phyloP scores from a whole-genome alignment of 2,329 filamentous ascomycete genomes.

The Podosphaera xanthii region DNA sequence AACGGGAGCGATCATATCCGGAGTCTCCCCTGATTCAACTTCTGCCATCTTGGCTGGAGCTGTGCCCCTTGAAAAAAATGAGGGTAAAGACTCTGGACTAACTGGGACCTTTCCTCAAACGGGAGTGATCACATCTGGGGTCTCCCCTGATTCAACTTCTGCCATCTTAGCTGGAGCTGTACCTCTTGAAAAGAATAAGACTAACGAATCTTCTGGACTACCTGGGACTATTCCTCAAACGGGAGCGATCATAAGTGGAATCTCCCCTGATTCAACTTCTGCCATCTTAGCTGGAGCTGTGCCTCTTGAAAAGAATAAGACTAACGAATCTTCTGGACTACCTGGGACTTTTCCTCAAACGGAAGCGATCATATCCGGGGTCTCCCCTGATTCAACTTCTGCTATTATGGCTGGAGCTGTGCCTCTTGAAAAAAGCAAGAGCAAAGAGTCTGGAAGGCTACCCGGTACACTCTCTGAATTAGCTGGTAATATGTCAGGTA shows the following conservation, averaged over 20 bases:
- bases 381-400: slow-evolving; percentile 47
- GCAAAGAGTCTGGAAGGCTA: slow-evolving; percentile 1
- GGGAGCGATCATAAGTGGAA: slow-evolving; percentile 36
- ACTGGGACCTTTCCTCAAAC: slow-evolving; percentile 27
- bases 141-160: slow-evolving; percentile 47
- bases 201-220: slow-evolving; percentile 1
- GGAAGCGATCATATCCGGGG: slow-evolving; percentile 36
- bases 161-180: slow-evolving; percentile 44
- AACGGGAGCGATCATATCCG: slow-evolving; percentile 40
- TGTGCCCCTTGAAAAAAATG: slow-evolving; percentile 34
- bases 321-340: slow-evolving; percentile 1
- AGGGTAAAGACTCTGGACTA: slow-evolving; percentile 2
- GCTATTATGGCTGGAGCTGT: slow-evolving; percentile 44
- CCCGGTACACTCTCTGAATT: slow-evolving; percentile 24
- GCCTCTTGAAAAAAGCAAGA: slow-evolving; percentile 29
- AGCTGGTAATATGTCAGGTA: slow-evolving; percentile 37
- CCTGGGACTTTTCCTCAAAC: slow-evolving; percentile 24
- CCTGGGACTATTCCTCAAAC: slow-evolving; percentile 24
- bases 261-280: slow-evolving; percentile 47
- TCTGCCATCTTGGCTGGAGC: slow-evolving; percentile 47
- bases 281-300: slow-evolving; percentile 44
- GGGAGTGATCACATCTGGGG: slow-evolving; percentile 32
- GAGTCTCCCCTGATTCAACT: slow-evolving; percentile 45
- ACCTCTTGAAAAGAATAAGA: slow-evolving; percentile 29
- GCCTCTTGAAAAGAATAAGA: slow-evolving; percentile 29